Evolutionary conservation across 257 asterid genomes (phyloP), one percentile per base, ranked within the genome.

Genomic region (Cinchona pubescens): DNA sequence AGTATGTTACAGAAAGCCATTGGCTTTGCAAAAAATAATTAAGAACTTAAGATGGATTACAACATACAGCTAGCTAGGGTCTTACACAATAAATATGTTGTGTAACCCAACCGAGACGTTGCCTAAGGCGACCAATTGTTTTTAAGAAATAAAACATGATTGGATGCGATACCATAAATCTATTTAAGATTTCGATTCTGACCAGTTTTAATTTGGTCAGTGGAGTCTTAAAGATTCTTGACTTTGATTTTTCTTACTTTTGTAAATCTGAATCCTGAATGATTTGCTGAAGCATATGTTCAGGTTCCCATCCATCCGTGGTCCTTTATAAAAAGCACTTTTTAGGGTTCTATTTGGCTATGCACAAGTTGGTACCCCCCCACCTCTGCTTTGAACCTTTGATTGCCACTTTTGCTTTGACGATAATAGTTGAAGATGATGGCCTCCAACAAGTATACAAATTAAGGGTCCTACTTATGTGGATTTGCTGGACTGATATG

Each of bases 401-500:
- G 38, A 56, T 79, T 71, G 38, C 78, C 87, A 77, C 75, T 81
- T 60, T 51, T 75, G 72, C 82, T 82, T 84, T 79, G 79, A 78
- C 89, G 60, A 70, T 70, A 86, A 82, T 75, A 84, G 83, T 66
- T 67, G 40, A 63, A 37, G 56, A 60, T 23, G 30, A 61, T 59
- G 62, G 62, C n/a, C 30, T 56, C 62, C 30, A 56, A 9, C 32
- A 56, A 19, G 62, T 23, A 25, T 7, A 23, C 62, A 13, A 1
- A n/a, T n/a, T n/a, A n/a, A 25, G 65, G 65, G 65, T 27, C 65
- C 65, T 27, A 59, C 65, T 2, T 2, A 59, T 59, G 65, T 27
- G 34, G 19, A 27, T 59, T 27, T 27, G 37, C 19, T 29, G 37
- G 37, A 59, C 5, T 25, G 19, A 3, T 25, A 10, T 59, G 35